Evolutionary conservation across 148 eudicot species (phyloP).

Genomic region (Spergularia bocconei): DNA sequence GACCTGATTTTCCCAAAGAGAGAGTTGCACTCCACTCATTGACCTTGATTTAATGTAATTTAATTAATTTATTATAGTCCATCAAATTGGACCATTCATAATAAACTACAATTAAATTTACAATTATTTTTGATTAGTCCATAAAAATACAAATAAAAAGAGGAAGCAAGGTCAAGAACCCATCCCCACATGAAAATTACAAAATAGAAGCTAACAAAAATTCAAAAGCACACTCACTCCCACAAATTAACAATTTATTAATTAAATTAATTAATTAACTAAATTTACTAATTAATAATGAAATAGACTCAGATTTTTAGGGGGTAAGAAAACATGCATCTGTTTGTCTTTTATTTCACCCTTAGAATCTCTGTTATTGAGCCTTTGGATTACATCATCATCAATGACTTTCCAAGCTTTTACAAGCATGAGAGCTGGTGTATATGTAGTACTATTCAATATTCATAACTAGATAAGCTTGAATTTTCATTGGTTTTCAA

Average conservation of each 20-base stretch:
- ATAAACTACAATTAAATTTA: neutral
- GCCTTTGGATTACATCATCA: constrained; percentile 47
- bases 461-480: constrained; percentile 47
- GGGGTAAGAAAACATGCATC: constrained; percentile 34
- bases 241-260: constrained; percentile 35
- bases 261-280: neutral
- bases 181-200: constrained; percentile 30
- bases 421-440: constrained; percentile 34
- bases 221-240: constrained; percentile 24
- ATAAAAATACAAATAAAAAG: neutral
- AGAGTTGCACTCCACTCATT: constrained; percentile 23
- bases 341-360: constrained; percentile 44
- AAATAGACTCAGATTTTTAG: constrained; percentile 44
- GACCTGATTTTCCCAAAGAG: constrained; percentile 8
- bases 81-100: constrained; percentile 1
- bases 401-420: constrained; percentile 27
- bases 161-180: constrained; percentile 21
- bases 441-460: constrained; percentile 31
- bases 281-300: neutral
- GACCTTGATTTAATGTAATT: constrained; percentile 10
- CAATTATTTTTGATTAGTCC: constrained; percentile 1
- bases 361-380: constrained; percentile 48
- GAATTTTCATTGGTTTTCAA: constrained; percentile 11
- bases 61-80: neutral
- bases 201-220: constrained; percentile 36